Percentiles rank a stretch among this genome's conserved stretches.
These are phyloP conservation scores for Cladosporium cucumerinum DNA, from an alignment of 2,329 filamentous ascomycete genomes.

Conservation along the genomic window DNA sequence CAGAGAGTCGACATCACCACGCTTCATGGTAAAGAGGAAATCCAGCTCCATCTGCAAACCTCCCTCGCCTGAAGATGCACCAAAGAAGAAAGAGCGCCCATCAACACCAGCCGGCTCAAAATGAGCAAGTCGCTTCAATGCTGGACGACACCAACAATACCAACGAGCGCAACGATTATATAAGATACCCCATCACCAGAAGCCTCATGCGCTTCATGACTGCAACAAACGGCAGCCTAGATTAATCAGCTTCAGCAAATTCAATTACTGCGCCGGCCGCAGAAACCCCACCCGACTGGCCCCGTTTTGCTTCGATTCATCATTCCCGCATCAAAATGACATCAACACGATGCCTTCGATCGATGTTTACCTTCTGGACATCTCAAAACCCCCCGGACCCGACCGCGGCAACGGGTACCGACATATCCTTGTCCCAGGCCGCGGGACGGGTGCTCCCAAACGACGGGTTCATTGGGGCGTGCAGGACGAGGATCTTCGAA, in stretches of 20 bases:
- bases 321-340: not conserved
- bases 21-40: conserved; percentile 5
- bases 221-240: not conserved
- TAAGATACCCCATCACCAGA: not conserved
- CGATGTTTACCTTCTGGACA: not conserved
- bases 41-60: not conserved
- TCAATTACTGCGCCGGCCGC: not conserved
- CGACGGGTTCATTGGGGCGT: not conserved
- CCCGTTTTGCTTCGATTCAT: not conserved
- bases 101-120: not conserved
- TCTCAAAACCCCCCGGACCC: not conserved
- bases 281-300: not conserved
- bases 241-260: not conserved
- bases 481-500: not conserved
- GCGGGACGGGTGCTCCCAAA: conserved; percentile 4
- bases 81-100: conserved; percentile 8
- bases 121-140: not conserved
- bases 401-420: not conserved
- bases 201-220: not conserved
- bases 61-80: not conserved
- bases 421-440: conserved; percentile 6
- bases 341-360: not conserved
- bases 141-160: not conserved
- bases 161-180: not conserved
- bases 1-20: conserved; percentile 16